These are phyloP conservation scores for Heritiera fomes DNA, from an alignment of 345 rosid genomes.

Conservation along the genomic window DNA sequence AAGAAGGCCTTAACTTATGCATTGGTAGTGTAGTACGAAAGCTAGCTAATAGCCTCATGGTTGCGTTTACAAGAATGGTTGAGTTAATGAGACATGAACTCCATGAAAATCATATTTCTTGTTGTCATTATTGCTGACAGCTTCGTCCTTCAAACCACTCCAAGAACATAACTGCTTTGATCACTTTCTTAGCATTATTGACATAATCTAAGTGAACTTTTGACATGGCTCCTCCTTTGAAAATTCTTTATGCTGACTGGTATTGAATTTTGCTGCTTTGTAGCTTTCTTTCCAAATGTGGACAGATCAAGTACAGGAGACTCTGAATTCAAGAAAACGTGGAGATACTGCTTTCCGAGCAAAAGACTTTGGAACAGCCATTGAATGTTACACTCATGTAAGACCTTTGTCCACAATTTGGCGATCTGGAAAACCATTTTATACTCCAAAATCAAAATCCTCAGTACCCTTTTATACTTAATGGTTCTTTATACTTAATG, in stretches of 20 bases:
- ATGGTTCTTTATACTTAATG: background rate
- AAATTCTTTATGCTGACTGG: background rate
- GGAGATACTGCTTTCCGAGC: conserved; percentile 67
- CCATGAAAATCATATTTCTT: background rate
- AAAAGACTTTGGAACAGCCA: conserved; percentile 53
- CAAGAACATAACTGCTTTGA: background rate
- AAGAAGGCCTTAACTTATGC: background rate
- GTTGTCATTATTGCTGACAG: background rate
- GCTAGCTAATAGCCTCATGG: background rate
- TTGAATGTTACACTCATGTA: conserved; percentile 61
- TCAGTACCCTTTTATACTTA: background rate
- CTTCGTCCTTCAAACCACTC: background rate
- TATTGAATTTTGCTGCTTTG: conserved; percentile 18
- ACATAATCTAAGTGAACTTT: background rate
- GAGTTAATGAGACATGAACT: background rate
- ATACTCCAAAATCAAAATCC: background rate
- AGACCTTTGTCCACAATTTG: conserved; percentile 13
- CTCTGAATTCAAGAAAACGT: conserved; percentile 57
- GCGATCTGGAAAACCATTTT: background rate
- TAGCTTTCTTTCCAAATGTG: conserved; percentile 78
- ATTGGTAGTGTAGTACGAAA: background rate
- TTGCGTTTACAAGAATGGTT: background rate
- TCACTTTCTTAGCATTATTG: background rate
- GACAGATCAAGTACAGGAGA: conserved; percentile 69
- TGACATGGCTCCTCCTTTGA: background rate